Conservation (phyloP, 148 eudicot species). For the Spergularia marina region DNA sequence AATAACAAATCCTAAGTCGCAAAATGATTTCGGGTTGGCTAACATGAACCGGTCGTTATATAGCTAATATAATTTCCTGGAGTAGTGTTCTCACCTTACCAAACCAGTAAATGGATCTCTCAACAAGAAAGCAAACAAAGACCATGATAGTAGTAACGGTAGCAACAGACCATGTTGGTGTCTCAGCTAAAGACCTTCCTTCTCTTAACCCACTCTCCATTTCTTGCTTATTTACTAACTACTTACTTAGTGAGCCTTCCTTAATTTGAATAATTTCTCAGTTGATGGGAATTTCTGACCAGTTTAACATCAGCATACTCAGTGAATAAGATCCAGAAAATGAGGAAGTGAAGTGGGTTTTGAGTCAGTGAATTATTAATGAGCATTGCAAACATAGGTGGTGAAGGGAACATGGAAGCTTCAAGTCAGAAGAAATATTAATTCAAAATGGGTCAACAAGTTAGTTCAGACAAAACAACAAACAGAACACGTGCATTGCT, state of each 20-base stretch:
- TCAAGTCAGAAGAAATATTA: not conserved
- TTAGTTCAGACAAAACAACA: slow-evolving; percentile 21
- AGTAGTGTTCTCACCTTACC: slow-evolving; percentile 56
- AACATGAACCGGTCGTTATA: not conserved
- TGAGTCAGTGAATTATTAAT: not conserved
- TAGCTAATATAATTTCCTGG: too few species aligned
- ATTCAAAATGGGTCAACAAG: slow-evolving; percentile 9
- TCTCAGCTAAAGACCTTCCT: slow-evolving; percentile 91
- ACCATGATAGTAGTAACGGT: slow-evolving; percentile 89
- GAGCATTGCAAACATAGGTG: not conserved
- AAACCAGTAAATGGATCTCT: slow-evolving; percentile 83
- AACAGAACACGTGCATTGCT: slow-evolving; percentile 33
- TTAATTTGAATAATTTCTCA: slow-evolving; percentile 5
- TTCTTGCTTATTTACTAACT: not conserved
- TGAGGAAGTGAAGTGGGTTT: slow-evolving; percentile 18
- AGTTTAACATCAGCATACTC: too few species aligned
- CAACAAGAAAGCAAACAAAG: slow-evolving; percentile 74
- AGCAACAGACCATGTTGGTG: slow-evolving; percentile 99
- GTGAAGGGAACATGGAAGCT: slow-evolving; percentile 13
- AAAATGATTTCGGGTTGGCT: not conserved
- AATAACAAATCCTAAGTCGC: too few species aligned
- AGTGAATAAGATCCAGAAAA: slow-evolving; percentile 26
- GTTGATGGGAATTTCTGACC: not conserved
- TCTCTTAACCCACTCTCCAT: slow-evolving; percentile 41
- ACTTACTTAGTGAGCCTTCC: not conserved